phyloP scores from a whole-genome alignment of 305 asterid species.

The Fraxinus platypoda region DNA sequence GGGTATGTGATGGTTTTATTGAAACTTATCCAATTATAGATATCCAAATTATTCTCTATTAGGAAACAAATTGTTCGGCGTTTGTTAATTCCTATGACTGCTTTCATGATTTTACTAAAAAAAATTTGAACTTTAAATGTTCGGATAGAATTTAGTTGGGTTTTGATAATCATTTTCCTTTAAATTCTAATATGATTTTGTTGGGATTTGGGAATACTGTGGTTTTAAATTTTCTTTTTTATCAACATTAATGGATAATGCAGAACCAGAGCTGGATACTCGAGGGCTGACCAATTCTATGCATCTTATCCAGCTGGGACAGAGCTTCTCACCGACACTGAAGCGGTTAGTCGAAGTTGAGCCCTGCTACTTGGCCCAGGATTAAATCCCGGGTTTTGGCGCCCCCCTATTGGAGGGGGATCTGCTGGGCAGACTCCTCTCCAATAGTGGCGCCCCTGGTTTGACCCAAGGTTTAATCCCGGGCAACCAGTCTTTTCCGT shows the following conservation, averaged over 20 bases:
- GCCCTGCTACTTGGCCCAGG: too few relatives aligned
- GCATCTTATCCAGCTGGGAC: conserved; percentile 95
- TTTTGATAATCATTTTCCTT: conserved; percentile 10
- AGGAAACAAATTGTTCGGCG: background rate
- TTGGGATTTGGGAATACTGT: background rate
- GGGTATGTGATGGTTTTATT: background rate
- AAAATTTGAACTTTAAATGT: background rate
- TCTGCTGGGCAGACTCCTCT: too few relatives aligned
- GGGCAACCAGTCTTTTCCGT: too few relatives aligned
- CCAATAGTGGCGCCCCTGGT: too few relatives aligned
- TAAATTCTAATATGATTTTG: background rate
- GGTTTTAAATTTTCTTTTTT: background rate
- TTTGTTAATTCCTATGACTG: background rate
- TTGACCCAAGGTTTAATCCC: too few relatives aligned
- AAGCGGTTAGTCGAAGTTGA: conserved; percentile 46
- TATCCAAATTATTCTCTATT: background rate
- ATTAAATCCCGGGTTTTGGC: too few relatives aligned
- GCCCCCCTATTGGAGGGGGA: too few relatives aligned
- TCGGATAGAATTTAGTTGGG: conserved; percentile 11
- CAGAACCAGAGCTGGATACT: conserved; percentile 90
- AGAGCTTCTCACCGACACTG: conserved; percentile 77
- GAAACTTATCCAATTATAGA: background rate
- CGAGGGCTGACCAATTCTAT: conserved; percentile 86
- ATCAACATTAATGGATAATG: conserved; percentile 23
- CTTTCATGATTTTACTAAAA: background rate